Base-by-base conservation (phyloP, 176 grass and related monocot species). In the Leersia perrieri region DNA sequence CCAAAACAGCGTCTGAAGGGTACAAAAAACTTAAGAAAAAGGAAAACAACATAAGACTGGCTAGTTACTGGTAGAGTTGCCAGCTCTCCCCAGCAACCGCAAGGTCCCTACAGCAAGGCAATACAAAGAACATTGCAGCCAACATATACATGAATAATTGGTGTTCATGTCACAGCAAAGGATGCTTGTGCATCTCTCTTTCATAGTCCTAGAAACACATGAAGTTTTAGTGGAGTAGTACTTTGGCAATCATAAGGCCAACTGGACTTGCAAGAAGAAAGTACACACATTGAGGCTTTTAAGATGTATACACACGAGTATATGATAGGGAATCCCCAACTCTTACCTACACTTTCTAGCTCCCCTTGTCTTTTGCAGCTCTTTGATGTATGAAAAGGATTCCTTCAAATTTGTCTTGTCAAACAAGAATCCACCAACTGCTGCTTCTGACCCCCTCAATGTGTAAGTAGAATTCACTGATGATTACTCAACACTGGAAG, bases 361-460 rank as follows among this genome's bases (percentile, higher is more conserved):
- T 13, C 33, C 32, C 65, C 27, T 80, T 66, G 84, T 86, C 60
- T 67, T 66, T 58, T 86, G 76, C 60, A 74, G 60, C 6, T 74
- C 76, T 72, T 72, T 64, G 68, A 27, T 57, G 33, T 18, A 33
- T 70, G 47, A 57, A 80, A 80, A 86, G 60, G 84, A 66, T 79
- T 4, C 34, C 61, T 66, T 36, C 61, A 60, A 68, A 41, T 45
- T 58, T 38, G 42, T 57, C 60, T 66, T 74, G 33, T 58, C 84
- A 25, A 25, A 72, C 26, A 73, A 34, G 60, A 45, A 42, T 80
- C 27, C 68, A 74, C 41, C 23, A 41, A 73, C 33, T 73, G 27
- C 47, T 61, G 47, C 5, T 85, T 15, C 22, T 14, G 63, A 2
- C 36, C 64, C 55, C 2, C n/a, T n/a, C 14, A 60, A 22, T 15